A percentile compares a stretch with the other conserved stretches of the same genome.
phyloP scores from a whole-genome alignment of 1,284 basidiomycete species.

The Papiliotrema fonsecae region DNA sequence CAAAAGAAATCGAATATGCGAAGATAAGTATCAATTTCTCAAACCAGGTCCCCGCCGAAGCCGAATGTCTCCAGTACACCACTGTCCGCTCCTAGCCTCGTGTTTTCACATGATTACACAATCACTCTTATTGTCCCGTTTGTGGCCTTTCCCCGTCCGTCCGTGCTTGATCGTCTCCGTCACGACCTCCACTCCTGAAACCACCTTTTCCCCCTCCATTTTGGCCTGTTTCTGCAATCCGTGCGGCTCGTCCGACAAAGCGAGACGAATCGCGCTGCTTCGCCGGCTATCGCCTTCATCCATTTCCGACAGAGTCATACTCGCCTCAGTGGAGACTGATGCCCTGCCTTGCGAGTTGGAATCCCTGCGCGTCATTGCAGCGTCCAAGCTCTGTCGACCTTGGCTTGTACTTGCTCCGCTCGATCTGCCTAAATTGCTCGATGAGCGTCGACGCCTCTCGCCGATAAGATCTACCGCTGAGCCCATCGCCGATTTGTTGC shows the following conservation, averaged over 20 bases:
- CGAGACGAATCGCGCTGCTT: slow-evolving; percentile 5
- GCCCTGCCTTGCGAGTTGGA: background rate
- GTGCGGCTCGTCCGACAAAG: background rate
- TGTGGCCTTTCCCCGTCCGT: slow-evolving; percentile 5
- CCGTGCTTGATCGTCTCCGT: background rate
- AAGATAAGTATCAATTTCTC: background rate
- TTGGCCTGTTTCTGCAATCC: background rate
- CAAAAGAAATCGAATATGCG: too few species aligned
- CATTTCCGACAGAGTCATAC: background rate
- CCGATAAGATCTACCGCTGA: slow-evolving; percentile 9
- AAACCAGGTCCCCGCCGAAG: too few species aligned
- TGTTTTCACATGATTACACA: slow-evolving; percentile 23
- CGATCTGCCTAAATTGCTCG: slow-evolving; percentile 3
- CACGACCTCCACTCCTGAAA: background rate
- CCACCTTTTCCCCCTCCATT: background rate
- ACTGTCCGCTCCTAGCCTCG: background rate
- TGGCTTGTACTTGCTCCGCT: background rate
- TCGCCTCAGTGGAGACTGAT: slow-evolving; percentile 4
- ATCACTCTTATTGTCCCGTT: slow-evolving; percentile 23
- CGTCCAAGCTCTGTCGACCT: slow-evolving; percentile 11
- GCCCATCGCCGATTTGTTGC: slow-evolving; percentile 10
- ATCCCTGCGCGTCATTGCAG: background rate
- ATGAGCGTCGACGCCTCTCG: slow-evolving; percentile 1
- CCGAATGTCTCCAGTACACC: too few species aligned
- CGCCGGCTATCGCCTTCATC: slow-evolving; percentile 3